Evolutionary conservation across 2,329 filamentous ascomycete species (phyloP).

Genomic region (Fusarium azukiicola): DNA sequence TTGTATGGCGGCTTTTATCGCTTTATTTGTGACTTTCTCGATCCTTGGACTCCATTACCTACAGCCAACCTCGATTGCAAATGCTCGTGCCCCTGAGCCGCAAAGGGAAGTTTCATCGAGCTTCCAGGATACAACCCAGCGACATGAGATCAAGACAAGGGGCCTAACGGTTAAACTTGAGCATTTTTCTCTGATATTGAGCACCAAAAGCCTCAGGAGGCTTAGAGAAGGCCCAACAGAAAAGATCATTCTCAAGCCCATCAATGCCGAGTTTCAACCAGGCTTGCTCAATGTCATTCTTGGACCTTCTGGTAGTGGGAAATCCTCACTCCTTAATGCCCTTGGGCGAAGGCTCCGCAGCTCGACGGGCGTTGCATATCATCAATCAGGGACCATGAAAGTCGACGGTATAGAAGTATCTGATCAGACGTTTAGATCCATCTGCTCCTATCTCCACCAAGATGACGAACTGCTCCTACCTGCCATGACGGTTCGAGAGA

Average conservation of each 20-base stretch:
- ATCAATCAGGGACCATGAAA: slow-evolving; percentile 79
- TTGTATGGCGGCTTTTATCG: slow-evolving; percentile 78
- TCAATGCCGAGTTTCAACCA: slow-evolving; percentile 74
- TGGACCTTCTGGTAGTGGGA: slow-evolving; percentile 89
- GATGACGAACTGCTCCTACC: slow-evolving; percentile 88
- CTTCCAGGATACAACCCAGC: slow-evolving; percentile 83
- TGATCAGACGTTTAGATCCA: slow-evolving; percentile 83
- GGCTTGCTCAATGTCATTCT: slow-evolving; percentile 88
- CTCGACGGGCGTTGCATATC: slow-evolving; percentile 81
- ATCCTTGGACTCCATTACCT: slow-evolving; percentile 81
- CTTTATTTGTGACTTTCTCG: slow-evolving; percentile 82
- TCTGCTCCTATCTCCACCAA: slow-evolving; percentile 89
- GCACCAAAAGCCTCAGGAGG: slow-evolving; percentile 78
- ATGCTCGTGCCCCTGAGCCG: slow-evolving; percentile 79
- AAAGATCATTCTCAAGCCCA: background rate
- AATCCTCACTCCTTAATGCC: slow-evolving; percentile 87
- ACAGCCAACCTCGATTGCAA: slow-evolving; percentile 80
- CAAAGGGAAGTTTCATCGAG: slow-evolving; percentile 83
- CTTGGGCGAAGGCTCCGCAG: slow-evolving; percentile 86
- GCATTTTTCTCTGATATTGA: slow-evolving; percentile 77
- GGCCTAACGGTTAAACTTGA: slow-evolving; percentile 84
- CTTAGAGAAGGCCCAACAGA: slow-evolving; percentile 71
- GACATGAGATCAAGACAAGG: slow-evolving; percentile 72
- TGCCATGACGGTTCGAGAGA: slow-evolving; percentile 88
- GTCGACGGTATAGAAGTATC: slow-evolving; percentile 87